These are phyloP conservation scores for Paraleonurus japonicus DNA, from an alignment of 257 asterid species.

Conservation along the genomic window DNA sequence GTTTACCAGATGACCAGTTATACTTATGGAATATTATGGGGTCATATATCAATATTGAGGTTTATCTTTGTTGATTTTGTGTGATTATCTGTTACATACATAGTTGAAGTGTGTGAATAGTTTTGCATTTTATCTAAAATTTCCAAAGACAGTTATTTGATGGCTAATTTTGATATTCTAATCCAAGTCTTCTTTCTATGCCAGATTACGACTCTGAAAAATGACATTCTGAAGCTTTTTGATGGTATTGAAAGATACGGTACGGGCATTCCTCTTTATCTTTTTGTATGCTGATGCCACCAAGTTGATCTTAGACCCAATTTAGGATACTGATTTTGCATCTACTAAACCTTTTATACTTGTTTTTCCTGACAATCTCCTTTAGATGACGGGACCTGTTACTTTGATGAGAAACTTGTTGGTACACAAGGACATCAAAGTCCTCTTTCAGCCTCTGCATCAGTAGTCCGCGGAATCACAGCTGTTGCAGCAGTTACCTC, in stretches of 20 bases:
- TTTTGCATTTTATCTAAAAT: constrained; percentile 3
- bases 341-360: constrained; percentile 8
- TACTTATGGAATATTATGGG: not conserved
- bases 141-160: constrained; percentile 1
- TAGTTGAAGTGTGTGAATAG: not conserved
- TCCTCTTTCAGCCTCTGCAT: constrained; percentile 83
- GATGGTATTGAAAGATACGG: constrained; percentile 85
- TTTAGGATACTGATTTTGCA: constrained; percentile 9
- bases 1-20: not conserved
- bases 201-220: constrained; percentile 69
- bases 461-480: constrained; percentile 77
- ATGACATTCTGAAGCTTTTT: constrained; percentile 78
- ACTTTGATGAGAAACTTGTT: constrained; percentile 85
- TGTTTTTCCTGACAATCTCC: constrained; percentile 13
- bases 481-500: constrained; percentile 66
- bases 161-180: constrained; percentile 20
- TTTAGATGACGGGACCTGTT: constrained; percentile 85
- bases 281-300: constrained; percentile 13
- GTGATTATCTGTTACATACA: constrained; percentile 10
- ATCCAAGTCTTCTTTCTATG: constrained; percentile 28
- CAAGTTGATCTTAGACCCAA: constrained; percentile 1
- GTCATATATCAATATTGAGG: not conserved
- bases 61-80: constrained; percentile 8
- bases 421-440: constrained; percentile 71
- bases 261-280: constrained; percentile 25